These are phyloP conservation scores for Capsella bursapastoris DNA, from an alignment of 345 rosid species.

Conservation along the genomic window DNA sequence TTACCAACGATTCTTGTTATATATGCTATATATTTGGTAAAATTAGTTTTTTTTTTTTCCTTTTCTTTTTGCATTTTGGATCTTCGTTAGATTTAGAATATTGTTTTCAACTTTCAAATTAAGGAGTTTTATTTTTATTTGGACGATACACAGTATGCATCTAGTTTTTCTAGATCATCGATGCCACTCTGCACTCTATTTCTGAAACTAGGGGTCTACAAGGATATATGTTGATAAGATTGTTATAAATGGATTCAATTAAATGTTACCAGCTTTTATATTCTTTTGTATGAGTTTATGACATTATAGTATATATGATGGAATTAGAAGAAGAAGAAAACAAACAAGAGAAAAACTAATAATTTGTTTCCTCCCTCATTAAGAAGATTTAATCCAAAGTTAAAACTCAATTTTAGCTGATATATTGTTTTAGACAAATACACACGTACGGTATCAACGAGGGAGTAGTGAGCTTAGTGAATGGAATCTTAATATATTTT, in stretches of 20 bases:
- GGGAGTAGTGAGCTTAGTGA: too few relatives aligned
- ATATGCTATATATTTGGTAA: not conserved
- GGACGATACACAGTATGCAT: not conserved
- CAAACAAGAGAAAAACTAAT: not conserved
- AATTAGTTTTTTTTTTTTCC: not conserved
- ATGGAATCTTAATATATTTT: too few relatives aligned
- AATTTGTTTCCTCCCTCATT: too few relatives aligned
- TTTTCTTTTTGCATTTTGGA: too few relatives aligned
- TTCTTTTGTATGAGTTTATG: not conserved
- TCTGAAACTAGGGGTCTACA: slow-evolving; percentile 11
- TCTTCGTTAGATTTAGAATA: not conserved
- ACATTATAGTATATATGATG: not conserved
- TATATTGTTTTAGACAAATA: not conserved
- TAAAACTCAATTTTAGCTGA: too few relatives aligned
- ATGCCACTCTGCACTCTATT: slow-evolving; percentile 10
- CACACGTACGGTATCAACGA: too few relatives aligned
- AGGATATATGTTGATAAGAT: slow-evolving; percentile 11
- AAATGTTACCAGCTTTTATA: slow-evolving; percentile 6
- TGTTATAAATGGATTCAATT: slow-evolving; percentile 13
- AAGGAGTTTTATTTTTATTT: not conserved
- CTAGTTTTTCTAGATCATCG: slow-evolving; percentile 17
- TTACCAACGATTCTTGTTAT: not conserved
- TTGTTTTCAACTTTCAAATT: not conserved
- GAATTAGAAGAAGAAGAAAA: not conserved
- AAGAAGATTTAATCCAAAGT: too few relatives aligned